phyloP scores from a whole-genome alignment of 2,329 filamentous ascomycete genomes.

The Penicillium fuscoglaucum region DNA sequence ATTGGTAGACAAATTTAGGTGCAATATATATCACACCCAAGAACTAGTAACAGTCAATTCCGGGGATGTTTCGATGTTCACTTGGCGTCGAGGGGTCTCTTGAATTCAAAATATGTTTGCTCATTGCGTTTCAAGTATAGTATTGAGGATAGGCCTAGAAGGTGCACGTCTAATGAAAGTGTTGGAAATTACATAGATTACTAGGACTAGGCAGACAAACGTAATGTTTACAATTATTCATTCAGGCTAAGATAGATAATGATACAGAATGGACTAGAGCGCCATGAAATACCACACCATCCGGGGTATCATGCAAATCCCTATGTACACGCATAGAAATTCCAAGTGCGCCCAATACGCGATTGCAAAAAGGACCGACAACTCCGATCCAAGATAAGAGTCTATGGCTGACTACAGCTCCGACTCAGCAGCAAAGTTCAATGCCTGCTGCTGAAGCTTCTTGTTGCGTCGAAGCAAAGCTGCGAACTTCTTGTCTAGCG shows the following conservation, averaged over 20 bases:
- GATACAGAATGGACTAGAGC: not conserved
- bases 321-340: not conserved
- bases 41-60: not conserved
- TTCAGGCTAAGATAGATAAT: not conserved
- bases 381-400: not conserved
- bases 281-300: not conserved
- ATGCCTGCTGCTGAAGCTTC: constrained; percentile 45
- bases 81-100: not conserved
- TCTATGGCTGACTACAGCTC: not conserved
- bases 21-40: not conserved
- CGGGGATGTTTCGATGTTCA: too few species aligned
- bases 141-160: not conserved
- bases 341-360: not conserved
- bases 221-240: not conserved
- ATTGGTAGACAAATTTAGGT: not conserved
- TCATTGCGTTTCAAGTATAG: not conserved
- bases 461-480: constrained; percentile 46
- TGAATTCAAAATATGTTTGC: not conserved
- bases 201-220: not conserved
- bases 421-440: constrained; percentile 28
- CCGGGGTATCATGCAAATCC: constrained; percentile 1
- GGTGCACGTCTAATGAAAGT: not conserved
- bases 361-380: not conserved
- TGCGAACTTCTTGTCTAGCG: constrained; percentile 46
- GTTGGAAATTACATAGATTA: not conserved